phyloP scores from a whole-genome alignment of 2,329 filamentous ascomycete species.

The Ophiosphaerella narmari region DNA sequence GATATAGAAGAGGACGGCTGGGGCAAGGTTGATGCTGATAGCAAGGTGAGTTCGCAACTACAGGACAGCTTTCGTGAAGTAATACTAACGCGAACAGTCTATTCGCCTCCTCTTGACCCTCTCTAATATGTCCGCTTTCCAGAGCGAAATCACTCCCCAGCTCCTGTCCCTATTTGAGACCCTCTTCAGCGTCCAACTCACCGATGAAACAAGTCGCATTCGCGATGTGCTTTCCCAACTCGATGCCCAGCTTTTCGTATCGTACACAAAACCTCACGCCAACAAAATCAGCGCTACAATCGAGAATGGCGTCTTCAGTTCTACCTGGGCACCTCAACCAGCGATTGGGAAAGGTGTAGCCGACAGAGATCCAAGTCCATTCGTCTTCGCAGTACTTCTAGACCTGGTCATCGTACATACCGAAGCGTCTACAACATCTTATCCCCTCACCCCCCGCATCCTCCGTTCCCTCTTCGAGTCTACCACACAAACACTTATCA shows the following conservation, averaged over 20 bases:
- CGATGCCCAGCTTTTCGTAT: slow-evolving; percentile 86
- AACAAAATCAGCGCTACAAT: slow-evolving; percentile 68
- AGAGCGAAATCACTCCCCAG: slow-evolving; percentile 79
- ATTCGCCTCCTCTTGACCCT: slow-evolving; percentile 92
- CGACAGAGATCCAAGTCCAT: slow-evolving; percentile 79
- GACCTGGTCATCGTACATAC: slow-evolving; percentile 88
- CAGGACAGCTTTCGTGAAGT: slow-evolving; percentile 2
- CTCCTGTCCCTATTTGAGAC: slow-evolving; percentile 94
- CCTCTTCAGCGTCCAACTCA: slow-evolving; percentile 90
- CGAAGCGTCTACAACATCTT: slow-evolving; percentile 63
- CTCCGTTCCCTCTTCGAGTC: slow-evolving; percentile 86
- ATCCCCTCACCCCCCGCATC: slow-evolving; percentile 77
- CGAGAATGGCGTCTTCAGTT: slow-evolving; percentile 69
- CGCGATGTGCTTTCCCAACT: slow-evolving; percentile 89
- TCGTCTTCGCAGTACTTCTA: slow-evolving; percentile 87
- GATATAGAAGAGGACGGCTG: slow-evolving; percentile 32
- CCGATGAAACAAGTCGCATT: slow-evolving; percentile 90
- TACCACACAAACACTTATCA: slow-evolving; percentile 77
- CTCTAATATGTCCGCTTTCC: slow-evolving; percentile 85
- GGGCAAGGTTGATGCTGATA: slow-evolving; percentile 42
- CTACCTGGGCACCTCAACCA: slow-evolving; percentile 70
- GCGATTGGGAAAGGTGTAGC: slow-evolving; percentile 39
- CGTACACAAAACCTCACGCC: slow-evolving; percentile 74
- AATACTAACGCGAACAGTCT: slow-evolving; percentile 60
- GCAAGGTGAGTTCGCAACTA: slow-evolving; percentile 31